These are phyloP conservation scores for Thermochaetoides thermophila DNA, from an alignment of 495 filamentous ascomycete genomes.

Conservation along the genomic window DNA sequence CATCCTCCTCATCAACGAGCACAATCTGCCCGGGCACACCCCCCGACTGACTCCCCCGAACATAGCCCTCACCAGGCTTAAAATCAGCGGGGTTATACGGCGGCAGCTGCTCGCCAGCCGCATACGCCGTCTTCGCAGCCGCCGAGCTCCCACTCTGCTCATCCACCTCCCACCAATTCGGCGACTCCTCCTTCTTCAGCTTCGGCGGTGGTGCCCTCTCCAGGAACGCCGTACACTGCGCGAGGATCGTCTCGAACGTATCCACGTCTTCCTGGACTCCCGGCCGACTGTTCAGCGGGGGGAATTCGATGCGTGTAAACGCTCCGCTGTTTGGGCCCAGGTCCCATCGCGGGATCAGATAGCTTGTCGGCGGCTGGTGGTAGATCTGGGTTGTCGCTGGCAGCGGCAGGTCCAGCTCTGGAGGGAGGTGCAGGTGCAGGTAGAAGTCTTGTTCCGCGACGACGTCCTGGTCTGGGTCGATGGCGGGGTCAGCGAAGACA, in stretches of 20 bases:
- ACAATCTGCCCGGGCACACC: slow-evolving; percentile 61
- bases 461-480: slow-evolving; percentile 39
- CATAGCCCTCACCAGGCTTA: slow-evolving; percentile 65
- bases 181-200: not conserved
- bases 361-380: slow-evolving; percentile 76
- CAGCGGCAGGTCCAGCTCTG: slow-evolving; percentile 81
- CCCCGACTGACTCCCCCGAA: slow-evolving; percentile 34
- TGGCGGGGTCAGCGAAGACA: slow-evolving; percentile 46
- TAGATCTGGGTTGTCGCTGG: slow-evolving; percentile 92
- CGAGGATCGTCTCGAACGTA: slow-evolving; percentile 91
- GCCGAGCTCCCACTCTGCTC: slow-evolving; percentile 20
- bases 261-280: slow-evolving; percentile 83
- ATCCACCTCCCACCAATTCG: slow-evolving; percentile 11
- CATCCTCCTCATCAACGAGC: slow-evolving; percentile 90
- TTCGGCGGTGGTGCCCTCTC: slow-evolving; percentile 55
- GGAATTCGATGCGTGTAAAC: slow-evolving; percentile 85
- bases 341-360: slow-evolving; percentile 88
- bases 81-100: slow-evolving; percentile 73
- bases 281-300: slow-evolving; percentile 48
- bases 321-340: slow-evolving; percentile 72
- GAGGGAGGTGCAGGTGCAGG: slow-evolving; percentile 79
- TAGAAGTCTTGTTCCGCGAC: slow-evolving; percentile 83
- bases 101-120: slow-evolving; percentile 29
- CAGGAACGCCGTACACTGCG: slow-evolving; percentile 87
- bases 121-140: slow-evolving; percentile 21